phyloP scores from a whole-genome alignment of 345 rosid species.

The Populus pruinosa region DNA sequence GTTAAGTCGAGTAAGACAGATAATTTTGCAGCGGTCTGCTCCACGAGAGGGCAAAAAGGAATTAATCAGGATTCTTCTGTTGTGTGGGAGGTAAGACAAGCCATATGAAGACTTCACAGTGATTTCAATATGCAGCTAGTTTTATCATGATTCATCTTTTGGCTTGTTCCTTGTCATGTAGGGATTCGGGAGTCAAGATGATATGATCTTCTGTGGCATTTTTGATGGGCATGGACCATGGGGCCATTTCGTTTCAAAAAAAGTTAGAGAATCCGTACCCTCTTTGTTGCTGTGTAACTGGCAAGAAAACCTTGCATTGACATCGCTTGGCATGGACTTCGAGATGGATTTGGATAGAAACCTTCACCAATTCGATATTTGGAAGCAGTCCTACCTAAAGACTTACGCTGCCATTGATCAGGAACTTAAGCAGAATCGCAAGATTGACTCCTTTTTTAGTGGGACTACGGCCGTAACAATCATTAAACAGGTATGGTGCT shows the following conservation, averaged over 20 bases:
- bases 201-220: constrained; percentile 74
- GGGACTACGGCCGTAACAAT: constrained; percentile 78
- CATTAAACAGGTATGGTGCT: constrained; percentile 59
- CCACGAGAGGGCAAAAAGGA: constrained; percentile 80
- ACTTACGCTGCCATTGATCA: constrained; percentile 61
- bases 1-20: constrained; percentile 45
- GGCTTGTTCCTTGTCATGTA: constrained; percentile 2
- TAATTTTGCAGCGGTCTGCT: constrained; percentile 57
- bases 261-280: constrained; percentile 51
- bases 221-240: constrained; percentile 98
- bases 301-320: constrained; percentile 55
- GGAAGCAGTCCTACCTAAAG: constrained; percentile 73
- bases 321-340: constrained; percentile 32
- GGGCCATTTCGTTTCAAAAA: constrained; percentile 81
- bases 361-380: constrained; percentile 41
- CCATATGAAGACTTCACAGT: not conserved
- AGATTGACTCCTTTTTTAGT: constrained; percentile 63
- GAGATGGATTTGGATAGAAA: constrained; percentile 25
- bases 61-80: constrained; percentile 71
- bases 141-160: too few relatives aligned
- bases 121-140: not conserved
- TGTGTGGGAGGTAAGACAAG: constrained; percentile 70
- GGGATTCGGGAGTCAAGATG: constrained; percentile 90
- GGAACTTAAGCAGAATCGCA: constrained; percentile 60
- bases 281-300: constrained; percentile 65